Evolutionary conservation across 106 monocot genomes (phyloP).

Genomic region (Phalaenopsis aphrodite): DNA sequence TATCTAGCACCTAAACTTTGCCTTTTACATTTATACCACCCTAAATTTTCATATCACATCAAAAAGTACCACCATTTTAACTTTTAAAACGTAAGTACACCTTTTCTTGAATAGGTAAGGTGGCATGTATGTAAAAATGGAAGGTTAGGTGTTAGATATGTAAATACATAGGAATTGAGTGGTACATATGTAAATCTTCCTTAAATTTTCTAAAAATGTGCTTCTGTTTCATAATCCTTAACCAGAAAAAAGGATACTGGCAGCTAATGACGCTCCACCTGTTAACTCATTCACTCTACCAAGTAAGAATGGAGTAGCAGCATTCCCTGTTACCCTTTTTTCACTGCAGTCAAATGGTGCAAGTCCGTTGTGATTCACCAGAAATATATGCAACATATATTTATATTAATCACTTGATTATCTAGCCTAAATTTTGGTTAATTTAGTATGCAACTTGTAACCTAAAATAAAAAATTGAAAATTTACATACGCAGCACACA

Average conservation of each 20-base stretch:
- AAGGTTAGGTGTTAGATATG: no score
- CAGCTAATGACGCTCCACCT: conserved; percentile 73
- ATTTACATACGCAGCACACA: background rate
- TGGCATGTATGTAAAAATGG: no score
- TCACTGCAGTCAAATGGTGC: conserved; percentile 35
- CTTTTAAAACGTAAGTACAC: no score
- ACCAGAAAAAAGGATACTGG: conserved; percentile 72
- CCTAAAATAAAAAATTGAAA: background rate
- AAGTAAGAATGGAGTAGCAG: conserved; percentile 83
- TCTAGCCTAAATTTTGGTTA: background rate
- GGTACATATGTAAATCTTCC: no score
- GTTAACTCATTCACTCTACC: conserved; percentile 83
- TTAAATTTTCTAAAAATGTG: background rate
- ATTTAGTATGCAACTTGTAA: background rate
- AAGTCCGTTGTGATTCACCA: background rate
- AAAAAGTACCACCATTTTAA: no score
- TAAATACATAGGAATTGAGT: no score
- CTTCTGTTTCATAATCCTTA: conserved; percentile 1
- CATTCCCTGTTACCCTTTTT: conserved; percentile 60
- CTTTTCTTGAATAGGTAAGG: no score
- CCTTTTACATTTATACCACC: no score
- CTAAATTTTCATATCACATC: no score
- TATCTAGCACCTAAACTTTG: no score
- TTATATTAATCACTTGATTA: background rate
- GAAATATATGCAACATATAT: background rate